Evolutionary conservation across 352 stramenopile genomes (phyloP).

Genomic region (Phytophthora fragariaefolia): DNA sequence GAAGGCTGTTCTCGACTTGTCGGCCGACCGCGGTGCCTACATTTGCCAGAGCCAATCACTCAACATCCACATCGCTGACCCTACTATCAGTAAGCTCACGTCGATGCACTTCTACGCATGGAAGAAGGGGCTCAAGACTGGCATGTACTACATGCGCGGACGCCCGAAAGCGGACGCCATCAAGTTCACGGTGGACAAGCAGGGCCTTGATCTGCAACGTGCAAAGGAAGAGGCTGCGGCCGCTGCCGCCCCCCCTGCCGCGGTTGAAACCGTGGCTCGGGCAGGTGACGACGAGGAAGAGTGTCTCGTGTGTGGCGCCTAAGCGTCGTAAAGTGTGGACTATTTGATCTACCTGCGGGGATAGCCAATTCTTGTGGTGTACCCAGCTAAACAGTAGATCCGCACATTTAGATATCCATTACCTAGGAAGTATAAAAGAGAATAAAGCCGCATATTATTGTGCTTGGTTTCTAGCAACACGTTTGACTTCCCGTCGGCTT

Average conservation of each 20-base stretch:
- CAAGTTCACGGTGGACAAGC: slow-evolving; percentile 99
- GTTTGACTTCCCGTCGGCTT: not conserved
- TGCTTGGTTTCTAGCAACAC: not conserved
- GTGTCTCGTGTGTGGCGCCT: slow-evolving; percentile 82
- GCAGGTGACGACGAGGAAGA: slow-evolving; percentile 75
- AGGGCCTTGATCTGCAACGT: slow-evolving; percentile 68
- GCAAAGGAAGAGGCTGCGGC: slow-evolving; percentile 30
- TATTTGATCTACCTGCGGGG: not conserved
- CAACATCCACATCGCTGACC: slow-evolving; percentile 99
- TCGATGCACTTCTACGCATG: slow-evolving; percentile 99
- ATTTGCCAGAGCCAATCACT: slow-evolving; percentile 98
- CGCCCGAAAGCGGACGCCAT: slow-evolving; percentile 99
- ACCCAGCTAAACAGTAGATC: too few species aligned
- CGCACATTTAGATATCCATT: not conserved
- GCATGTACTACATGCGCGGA: slow-evolving; percentile 99
- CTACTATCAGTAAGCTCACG: slow-evolving; percentile 98
- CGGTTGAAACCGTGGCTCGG: slow-evolving; percentile 50
- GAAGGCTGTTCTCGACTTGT: slow-evolving; percentile 97
- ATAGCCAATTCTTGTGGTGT: not conserved
- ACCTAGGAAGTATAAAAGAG: slow-evolving; percentile 1
- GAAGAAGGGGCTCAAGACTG: slow-evolving; percentile 99
- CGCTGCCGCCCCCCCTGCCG: not conserved
- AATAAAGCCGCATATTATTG: slow-evolving; percentile 7
- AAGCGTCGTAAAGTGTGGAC: slow-evolving; percentile 30
- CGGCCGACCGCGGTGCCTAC: slow-evolving; percentile 97